phyloP scores from a whole-genome alignment of 352 stramenopile genomes.

The Pythium plurisporium region DNA sequence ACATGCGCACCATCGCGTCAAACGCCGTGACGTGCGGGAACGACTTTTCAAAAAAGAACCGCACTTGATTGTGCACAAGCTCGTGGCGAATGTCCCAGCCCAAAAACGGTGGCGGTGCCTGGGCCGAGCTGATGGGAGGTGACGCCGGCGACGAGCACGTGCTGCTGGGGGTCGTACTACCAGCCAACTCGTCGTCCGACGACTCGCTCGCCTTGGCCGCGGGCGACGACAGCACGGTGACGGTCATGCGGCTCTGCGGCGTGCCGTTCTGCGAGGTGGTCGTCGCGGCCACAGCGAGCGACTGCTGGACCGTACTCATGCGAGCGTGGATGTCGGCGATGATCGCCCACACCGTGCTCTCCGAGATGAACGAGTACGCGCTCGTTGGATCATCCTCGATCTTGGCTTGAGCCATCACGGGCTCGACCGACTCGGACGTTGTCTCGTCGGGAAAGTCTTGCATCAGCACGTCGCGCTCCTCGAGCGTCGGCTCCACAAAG shows the following conservation, averaged over 20 bases:
- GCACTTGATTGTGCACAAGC: conserved; percentile 3
- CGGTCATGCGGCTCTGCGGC: neutral
- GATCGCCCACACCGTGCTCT: conserved; percentile 20
- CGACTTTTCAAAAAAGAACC: conserved; percentile 21
- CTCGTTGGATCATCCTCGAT: neutral
- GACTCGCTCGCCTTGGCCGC: neutral
- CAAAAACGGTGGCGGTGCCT: conserved; percentile 22
- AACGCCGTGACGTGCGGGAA: conserved; percentile 24
- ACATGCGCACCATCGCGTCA: conserved; percentile 23
- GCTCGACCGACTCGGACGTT: neutral
- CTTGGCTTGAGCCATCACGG: neutral
- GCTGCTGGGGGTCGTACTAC: neutral
- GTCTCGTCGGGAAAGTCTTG: conserved; percentile 2
- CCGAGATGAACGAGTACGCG: conserved; percentile 11
- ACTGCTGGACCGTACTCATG: conserved; percentile 17
- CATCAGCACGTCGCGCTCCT: conserved; percentile 8
- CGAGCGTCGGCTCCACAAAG: conserved; percentile 15
- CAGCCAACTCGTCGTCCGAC: conserved; percentile 7
- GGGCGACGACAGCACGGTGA: conserved; percentile 5
- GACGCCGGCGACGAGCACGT: conserved; percentile 1
- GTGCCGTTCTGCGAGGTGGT: neutral
- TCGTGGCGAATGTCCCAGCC: conserved; percentile 27
- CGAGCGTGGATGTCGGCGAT: conserved; percentile 15
- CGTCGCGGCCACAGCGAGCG: neutral
- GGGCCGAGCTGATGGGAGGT: neutral